Base-by-base conservation (phyloP, 2,329 filamentous ascomycete species). In the Cladosporium sphaerospermum region DNA sequence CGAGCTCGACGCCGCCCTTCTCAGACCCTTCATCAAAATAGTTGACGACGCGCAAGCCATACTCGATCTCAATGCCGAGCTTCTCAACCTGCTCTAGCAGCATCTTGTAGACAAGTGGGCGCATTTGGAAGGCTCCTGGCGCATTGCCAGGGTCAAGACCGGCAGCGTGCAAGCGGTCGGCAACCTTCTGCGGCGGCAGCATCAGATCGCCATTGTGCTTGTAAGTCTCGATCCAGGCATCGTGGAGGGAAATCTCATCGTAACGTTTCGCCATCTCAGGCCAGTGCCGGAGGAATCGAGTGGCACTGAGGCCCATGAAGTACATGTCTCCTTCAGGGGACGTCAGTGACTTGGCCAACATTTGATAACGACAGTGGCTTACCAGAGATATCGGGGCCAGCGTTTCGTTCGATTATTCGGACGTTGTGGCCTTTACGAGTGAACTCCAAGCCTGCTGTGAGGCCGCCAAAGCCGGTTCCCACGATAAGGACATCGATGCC, bases 231-330 rank as follows among this genome's bases (percentile, higher is more conserved):
- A 79, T 77, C 74, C 75, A 79, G 10, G 73, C 71, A 60, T 78
- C 73, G 57, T 77, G 73, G 49, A 78, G 71, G 11, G 75, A 78
- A 47, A 78, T 78, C 3, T 63, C 59, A 49, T 74, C 69, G 62
- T 75, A 79, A 57, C 78, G 75, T 33, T 71, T 64, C 28, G 68
- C 64, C 59, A 80, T 68, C 47, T 78, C 75, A 10, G 76, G 75
- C 75, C 75, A 78, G 53, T 78, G 75, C 61, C 73, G 75, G 60
- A 79, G 71, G 64, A 78, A 78, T 41, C 70, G 71, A 41, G 75
- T 79, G 19, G 77, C 77, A 42, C 74, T 77, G 14, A 79, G 69
- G 10, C 77, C 75, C 73, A 81, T 79, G 61, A 78, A 78, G 66
- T 78, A 79, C 74, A 79, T 79, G 61, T 80, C 78, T 45, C 77